Evolutionary conservation across 1,139 yeast genomes (phyloP), one percentile per base, ranked within the genome.

Genomic region (Saccharomycopsis hybrid): DNA sequence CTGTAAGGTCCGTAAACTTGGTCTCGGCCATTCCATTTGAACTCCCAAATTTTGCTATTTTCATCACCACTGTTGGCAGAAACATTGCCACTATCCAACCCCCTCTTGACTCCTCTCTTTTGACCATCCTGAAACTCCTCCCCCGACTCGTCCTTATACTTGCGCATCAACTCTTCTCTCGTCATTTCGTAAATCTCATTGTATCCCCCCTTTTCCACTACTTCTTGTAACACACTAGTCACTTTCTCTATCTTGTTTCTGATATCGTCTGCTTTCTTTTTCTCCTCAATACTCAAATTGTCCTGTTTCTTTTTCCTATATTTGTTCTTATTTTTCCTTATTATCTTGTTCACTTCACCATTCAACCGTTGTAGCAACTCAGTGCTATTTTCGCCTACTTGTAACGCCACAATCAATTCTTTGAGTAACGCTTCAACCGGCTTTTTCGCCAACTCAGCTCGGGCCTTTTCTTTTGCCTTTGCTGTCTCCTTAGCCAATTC

Each of bases 381-480:
- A 61, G 80, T 56, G 2, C 86, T 76, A 0, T 83, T 73, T 60
- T 85, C 92, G 2, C 78, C 83, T 0, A 83, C 78, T 40, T 80
- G 76, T 41, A 85, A 63, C 1, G 62, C 32, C 0, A 56, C 64
- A 2, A 82, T 72, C 18, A 84, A 58, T 0, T 57, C 56, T 8
- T 50, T 54, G 13, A 81, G 54, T 2, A 74, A 51, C 2, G 60
- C 60, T 4, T 63, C 69, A 0, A 58, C 55, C 0, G 63, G 53
- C 36, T n/a, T 32, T n/a, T 4, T 27, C 9, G 5, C 8, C 33
- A 39, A 37, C 13, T 18, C 8, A 9, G 13, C 13, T 18, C 25
- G 2, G 11, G 9, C 30, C 24, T 33, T 7, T 31, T 32, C 13
- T n/a, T 30, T 11, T 32, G n/a, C 9, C n/a, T 32, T 32, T n/a